Base-by-base conservation (phyloP, 2,329 filamentous ascomycete genomes). In the Aureobasidium sp. region DNA sequence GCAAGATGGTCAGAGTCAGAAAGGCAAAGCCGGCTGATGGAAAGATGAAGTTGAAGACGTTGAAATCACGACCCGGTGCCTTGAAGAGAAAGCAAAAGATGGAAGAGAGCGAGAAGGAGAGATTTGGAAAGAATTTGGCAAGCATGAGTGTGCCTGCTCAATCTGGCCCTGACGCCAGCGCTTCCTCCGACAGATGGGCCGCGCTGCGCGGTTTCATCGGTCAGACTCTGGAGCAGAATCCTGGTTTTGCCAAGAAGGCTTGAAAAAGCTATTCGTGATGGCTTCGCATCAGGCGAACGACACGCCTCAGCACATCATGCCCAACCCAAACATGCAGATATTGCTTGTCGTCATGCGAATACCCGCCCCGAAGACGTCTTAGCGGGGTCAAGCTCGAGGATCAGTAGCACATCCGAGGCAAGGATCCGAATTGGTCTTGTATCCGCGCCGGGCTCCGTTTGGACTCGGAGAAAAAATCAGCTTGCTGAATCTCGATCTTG, bases 141-240 rank as follows among this genome's bases (percentile, higher is more conserved):
- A 83, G 87, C 73, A 77, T 97, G 77, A 66, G 68, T 60, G 50
- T 40, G 24, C 56, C 57, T 44, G 15, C 53, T 17, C 37, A 48
- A 9, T 15, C 40, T 5, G 39, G 19, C 12, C 35, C 81, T 15
- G 74, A 72, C 17, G 74, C 79, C 31, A 64, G 69, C 27, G 69
- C 66, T 68, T 67, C 75, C 1, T 84, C 81, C 11, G 84, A 80
- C 68, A 79, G 89, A 61, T 97, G 91, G 88, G 88, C 88, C 33
- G 90, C 91, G 17, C 73, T 97, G 73, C 84, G 92, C 68, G 85
- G 81, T 11, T 95, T 93, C 71, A 95, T 97, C 57, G 87, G 89
- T 1, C 82, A 86, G 45, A 97, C 90, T 0, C 90, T 96, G 86
- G 90, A 96, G 76, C 88, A 90, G 74, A 93, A 93, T 68, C 85